Evolutionary conservation across 2,329 filamentous ascomycete species (phyloP), one percentile per base, ranked within the genome.

Genomic region (Drechslera avenae): DNA sequence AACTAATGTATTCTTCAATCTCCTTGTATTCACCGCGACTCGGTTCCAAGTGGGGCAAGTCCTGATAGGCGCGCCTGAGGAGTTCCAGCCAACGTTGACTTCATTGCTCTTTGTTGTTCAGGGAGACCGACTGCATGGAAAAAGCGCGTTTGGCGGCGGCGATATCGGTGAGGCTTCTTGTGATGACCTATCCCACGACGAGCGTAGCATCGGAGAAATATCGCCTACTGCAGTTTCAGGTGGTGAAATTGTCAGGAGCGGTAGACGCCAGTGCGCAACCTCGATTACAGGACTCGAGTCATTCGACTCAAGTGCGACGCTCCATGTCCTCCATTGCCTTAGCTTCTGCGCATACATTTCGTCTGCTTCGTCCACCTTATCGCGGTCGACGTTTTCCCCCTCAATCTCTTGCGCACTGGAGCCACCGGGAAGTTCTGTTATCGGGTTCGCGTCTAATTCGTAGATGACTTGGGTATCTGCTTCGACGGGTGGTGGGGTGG

Each of bases 401-500:
- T 61, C 58, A 17, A 63, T 39, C 42, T 63, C 61, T 39, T 63
- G 61, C 3, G 39, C 51, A 35, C 59, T 44, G 8, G 47, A 51
- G 14, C 50, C 48, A 12, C 54, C 56, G 16, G 62, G 59, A 12
- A 67, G 35, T 40, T 67, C 64, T 8, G 64, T 61, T 6, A 64
- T 47, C 4, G 33, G 52, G 32, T 50, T 52, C 17, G 57, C 63
- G 9, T 62, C 62, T 8, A 67, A 46, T 39, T 67, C 64, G 36
- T 67, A 55, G 12, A 67, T 63, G 2, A 36, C 30, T 9, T 46
- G 52, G 10, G 61, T 52, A 35, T 67, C 64, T 16, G 56, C 61
- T 48, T 67, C 64, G 19, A 66, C 52, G 4, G 54, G 60, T 32
- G 46, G 52, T 3, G 44, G 37, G 12, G 44, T 33, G 28, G 31